A percentile compares a stretch with the other conserved stretches of the same genome.
Evolutionary conservation across 2,329 filamentous ascomycete genomes (phyloP).

Genomic region (Ustulina deusta): DNA sequence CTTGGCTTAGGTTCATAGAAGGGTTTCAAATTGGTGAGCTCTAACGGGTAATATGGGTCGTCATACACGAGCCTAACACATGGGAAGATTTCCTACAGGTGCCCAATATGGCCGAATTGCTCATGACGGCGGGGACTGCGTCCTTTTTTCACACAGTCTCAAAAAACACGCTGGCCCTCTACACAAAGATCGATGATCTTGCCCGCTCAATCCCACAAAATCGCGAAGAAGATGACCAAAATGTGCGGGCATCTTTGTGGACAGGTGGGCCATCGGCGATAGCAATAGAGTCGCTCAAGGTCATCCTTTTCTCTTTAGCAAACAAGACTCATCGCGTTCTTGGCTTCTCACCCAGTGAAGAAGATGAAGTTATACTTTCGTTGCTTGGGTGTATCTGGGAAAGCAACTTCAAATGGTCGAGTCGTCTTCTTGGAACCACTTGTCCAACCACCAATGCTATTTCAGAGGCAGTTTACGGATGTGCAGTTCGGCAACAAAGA

Average conservation of each 20-base stretch:
- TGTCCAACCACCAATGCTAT: conserved; percentile 25
- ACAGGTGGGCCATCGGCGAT: conserved; percentile 1
- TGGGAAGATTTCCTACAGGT: neutral
- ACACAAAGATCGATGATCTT: neutral
- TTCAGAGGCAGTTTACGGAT: conserved; percentile 19
- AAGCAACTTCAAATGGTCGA: conserved; percentile 11
- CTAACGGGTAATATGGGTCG: neutral
- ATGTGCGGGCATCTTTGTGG: neutral
- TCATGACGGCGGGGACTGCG: neutral
- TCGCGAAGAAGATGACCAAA: neutral
- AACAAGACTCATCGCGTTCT: conserved; percentile 16
- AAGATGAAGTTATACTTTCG: neutral
- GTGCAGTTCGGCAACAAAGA: conserved; percentile 15
- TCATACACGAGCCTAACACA: neutral
- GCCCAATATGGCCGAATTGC: neutral
- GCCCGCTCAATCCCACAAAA: conserved; percentile 8
- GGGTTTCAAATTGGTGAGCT: conserved; percentile 8
- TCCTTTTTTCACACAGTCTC: neutral
- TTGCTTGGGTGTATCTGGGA: neutral
- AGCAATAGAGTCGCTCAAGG: conserved; percentile 19
- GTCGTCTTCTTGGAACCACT: neutral
- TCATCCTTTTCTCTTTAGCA: conserved; percentile 23
- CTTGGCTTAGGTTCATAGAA: conserved; percentile 27
- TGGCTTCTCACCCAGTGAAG: neutral
- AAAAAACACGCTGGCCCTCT: neutral